Conservation (phyloP, 495 filamentous ascomycete species). For the Cladorrhinum samala region DNA sequence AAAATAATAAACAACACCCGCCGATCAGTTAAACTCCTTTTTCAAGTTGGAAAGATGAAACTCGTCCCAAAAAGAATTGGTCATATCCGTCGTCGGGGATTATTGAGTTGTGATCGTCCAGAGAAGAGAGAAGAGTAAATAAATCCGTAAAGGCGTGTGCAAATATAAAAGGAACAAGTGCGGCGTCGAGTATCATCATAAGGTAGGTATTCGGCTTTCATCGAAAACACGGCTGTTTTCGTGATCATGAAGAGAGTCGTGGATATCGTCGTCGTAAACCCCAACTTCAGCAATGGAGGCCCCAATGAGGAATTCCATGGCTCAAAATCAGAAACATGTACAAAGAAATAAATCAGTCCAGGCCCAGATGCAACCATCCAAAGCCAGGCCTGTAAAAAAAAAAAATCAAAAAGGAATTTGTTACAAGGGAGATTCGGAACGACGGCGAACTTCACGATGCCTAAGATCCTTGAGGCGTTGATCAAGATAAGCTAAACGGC, state of each 20-base stretch:
- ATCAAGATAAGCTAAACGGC: slow-evolving; percentile 46
- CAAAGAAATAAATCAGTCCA: background rate
- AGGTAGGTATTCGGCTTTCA: too few relatives aligned
- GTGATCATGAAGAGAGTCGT: too few relatives aligned
- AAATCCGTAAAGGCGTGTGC: background rate
- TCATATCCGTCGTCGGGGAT: background rate
- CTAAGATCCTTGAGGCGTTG: slow-evolving; percentile 47
- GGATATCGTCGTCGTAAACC: too few relatives aligned
- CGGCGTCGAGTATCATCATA: background rate
- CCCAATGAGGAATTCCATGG: too few relatives aligned
- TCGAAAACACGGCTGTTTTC: too few relatives aligned
- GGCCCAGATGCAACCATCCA: background rate
- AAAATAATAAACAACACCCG: slow-evolving; percentile 4
- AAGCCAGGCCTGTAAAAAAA: background rate
- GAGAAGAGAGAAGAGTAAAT: background rate
- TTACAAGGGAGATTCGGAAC: slow-evolving; percentile 40
- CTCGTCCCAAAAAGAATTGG: background rate
- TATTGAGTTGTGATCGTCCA: background rate
- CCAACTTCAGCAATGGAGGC: background rate
- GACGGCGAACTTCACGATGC: slow-evolving; percentile 29
- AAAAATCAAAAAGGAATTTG: background rate
- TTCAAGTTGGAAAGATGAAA: too few relatives aligned
- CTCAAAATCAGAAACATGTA: background rate
- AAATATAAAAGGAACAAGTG: slow-evolving; percentile 1
- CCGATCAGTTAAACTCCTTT: too few relatives aligned